phyloP scores from a whole-genome alignment of 192 early-diverging fungal species.

The Tieghemiomyces parasiticus region DNA sequence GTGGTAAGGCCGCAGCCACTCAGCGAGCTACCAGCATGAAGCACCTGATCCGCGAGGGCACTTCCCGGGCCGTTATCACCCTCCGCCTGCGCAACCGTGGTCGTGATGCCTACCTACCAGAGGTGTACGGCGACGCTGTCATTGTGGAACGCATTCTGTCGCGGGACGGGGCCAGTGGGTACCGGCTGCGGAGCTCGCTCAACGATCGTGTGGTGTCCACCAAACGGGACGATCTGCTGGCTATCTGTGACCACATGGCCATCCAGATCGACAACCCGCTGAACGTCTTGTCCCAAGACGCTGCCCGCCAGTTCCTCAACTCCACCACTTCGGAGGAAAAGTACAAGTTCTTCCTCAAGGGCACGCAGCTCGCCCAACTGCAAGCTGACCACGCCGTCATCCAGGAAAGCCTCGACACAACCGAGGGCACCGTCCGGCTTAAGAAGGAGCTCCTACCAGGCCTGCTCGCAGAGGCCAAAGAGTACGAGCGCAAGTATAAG shows the following conservation, averaged over 20 bases:
- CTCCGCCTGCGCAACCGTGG: conserved; percentile 73
- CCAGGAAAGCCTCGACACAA: conserved; percentile 35
- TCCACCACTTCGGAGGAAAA: conserved; percentile 70
- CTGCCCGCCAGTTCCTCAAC: conserved; percentile 76
- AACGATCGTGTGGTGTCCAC: conserved; percentile 48
- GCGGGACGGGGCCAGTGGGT: conserved; percentile 27
- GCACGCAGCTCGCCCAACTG: conserved; percentile 72
- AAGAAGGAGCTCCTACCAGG: conserved; percentile 56
- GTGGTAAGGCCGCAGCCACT: conserved; percentile 77
- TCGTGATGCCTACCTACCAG: conserved; percentile 60
- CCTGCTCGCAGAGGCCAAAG: conserved; percentile 45
- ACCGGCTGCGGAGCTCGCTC: conserved; percentile 58
- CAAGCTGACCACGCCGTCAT: conserved; percentile 51
- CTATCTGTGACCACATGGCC: conserved; percentile 74
- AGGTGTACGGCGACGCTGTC: conserved; percentile 67
- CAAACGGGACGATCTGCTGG: conserved; percentile 65
- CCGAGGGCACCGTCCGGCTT: conserved; percentile 30
- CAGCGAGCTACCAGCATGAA: conserved; percentile 67
- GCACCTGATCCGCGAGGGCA: conserved; percentile 72
- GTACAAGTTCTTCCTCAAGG: conserved; percentile 83
- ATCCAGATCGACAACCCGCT: conserved; percentile 92
- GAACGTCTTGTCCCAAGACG: conserved; percentile 85
- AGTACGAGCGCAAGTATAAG: conserved; percentile 47
- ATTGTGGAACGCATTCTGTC: conserved; percentile 72
- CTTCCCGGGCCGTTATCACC: conserved; percentile 41